Base-by-base conservation (phyloP, 2,329 filamentous ascomycete genomes). In the Penicillium expansum region DNA sequence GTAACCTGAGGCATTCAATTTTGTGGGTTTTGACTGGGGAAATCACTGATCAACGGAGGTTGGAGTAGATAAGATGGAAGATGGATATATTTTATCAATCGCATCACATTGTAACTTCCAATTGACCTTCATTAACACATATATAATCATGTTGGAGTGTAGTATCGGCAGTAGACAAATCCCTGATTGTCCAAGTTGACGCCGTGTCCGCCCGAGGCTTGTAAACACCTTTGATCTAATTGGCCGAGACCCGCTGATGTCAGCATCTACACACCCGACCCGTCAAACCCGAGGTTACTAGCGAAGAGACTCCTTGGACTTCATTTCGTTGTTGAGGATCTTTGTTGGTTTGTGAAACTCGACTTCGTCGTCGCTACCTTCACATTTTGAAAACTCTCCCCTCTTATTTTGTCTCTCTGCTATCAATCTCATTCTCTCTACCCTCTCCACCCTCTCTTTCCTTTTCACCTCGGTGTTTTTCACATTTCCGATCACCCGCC, bases 121-220 rank as follows among this genome's bases (percentile, higher is more conserved):
- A 35, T 45, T 52, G 29, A 52, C 20, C 11, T 27, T 0, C n/a
- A 27, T 18, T 27, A 24, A 13, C 13, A 22, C 13, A 16, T 24
- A 18, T 33, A 33, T 27, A 6, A 14, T 14, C 18, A 33, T 44
- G 13, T 30, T 22, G 18, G 18, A 47, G 50, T 20, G 14, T 22
- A 20, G 13, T 37, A 39, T 44, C 57, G 53, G 59, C 52, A 57
- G 48, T 56, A 55, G 48, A 56, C 41, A 57, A 32, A 32, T 48
- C 38, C 48, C 27, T 20, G n/a, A 29, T 30, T 14, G 24, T 52
- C 20, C 38, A 20, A 32, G 37, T 57, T 29, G 43, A 60, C 59
- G 68, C 71, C 71, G 71, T 74, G 67, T 71, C 64, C 68, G 67
- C 70, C 71, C 71, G 71, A 74, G 64, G 67, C 69, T 74, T 72